These are phyloP conservation scores for Cytospora leucostoma DNA, from an alignment of 2,329 filamentous ascomycete genomes.

Conservation along the genomic window DNA sequence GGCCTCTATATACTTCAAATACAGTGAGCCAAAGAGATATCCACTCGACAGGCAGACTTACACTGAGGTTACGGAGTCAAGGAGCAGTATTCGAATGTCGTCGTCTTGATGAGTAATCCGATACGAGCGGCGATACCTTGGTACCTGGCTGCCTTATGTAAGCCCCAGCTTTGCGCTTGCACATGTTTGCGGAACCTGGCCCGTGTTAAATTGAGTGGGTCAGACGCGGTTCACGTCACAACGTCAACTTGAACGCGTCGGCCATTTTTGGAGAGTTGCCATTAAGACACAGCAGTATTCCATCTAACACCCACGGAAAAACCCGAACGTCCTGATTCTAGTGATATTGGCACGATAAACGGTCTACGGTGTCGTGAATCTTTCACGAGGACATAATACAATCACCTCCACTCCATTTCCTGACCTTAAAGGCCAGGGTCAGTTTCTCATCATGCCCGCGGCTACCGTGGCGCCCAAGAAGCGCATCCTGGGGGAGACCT, in stretches of 20 bases:
- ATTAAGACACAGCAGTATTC: neutral
- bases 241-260: slow-evolving; percentile 12
- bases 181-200: neutral
- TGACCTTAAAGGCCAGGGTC: neutral
- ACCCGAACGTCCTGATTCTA: neutral
- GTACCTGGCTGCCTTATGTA: slow-evolving; percentile 1
- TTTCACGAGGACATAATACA: slow-evolving; percentile 1
- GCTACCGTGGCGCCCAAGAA: slow-evolving; percentile 63
- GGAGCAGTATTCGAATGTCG: neutral
- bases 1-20: too few species aligned
- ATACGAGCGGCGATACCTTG: neutral
- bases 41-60: too few species aligned
- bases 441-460: slow-evolving; percentile 46
- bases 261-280: slow-evolving; percentile 8
- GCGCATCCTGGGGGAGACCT: slow-evolving; percentile 69
- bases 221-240: slow-evolving; percentile 23
- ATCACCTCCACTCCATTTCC: neutral
- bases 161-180: slow-evolving; percentile 5
- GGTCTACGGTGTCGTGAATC: neutral
- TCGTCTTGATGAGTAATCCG: neutral
- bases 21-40: too few species aligned
- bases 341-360: neutral
- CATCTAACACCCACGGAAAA: neutral
- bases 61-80: too few species aligned
- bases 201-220: slow-evolving; percentile 25